Evolutionary conservation across 164 flowering plant species (phyloP), one percentile per base, ranked within the genome.

Genomic region (Aristolochia californica): DNA sequence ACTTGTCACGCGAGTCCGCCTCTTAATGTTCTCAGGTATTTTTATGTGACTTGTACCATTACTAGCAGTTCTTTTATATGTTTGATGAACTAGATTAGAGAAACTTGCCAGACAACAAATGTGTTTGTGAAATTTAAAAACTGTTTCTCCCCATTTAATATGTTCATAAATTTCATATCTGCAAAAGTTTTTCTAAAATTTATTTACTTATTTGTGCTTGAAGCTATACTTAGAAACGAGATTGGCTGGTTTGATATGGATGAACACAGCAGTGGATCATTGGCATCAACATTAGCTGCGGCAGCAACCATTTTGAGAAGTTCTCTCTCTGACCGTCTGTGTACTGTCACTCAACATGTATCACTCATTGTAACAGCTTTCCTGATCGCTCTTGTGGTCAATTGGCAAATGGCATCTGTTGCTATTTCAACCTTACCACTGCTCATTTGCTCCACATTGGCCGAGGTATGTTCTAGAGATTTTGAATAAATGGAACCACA

Each of bases 221-320:
- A 84, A 88, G 94, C 87, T 52, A 81, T 89, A 26, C 86, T 89
- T 57, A 48, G 65, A n/a, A 86, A 84, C 54, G 91, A 89, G 75
- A 62, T 84, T 61, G 90, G 86, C 4, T 89, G 94, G 97, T 89
- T 84, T 57, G 94, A 89, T 74, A 55, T 72, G 68, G 83, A 82
- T 10, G 89, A 81, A 62, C 83, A 86, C 40, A 81, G 62, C 43
- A 77, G 78, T 30, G 82, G 87, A 5, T 66, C 79, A 11, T 62
- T 86, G 49, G 60, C 76, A n/a, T 76, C 89, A 53, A 73, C 57
- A 43, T 71, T 88, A 57, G 89, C 88, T 53, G 80, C 80, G 10
- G 85, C 82, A 70, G 87, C 91, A 43, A 80, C 88, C 13, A 58
- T 82, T 47, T 83, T 85, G 16, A 62, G 85, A 45, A 78, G 80